Conservation (phyloP, 2,329 filamentous ascomycete genomes). For the Bertia moriformis region DNA sequence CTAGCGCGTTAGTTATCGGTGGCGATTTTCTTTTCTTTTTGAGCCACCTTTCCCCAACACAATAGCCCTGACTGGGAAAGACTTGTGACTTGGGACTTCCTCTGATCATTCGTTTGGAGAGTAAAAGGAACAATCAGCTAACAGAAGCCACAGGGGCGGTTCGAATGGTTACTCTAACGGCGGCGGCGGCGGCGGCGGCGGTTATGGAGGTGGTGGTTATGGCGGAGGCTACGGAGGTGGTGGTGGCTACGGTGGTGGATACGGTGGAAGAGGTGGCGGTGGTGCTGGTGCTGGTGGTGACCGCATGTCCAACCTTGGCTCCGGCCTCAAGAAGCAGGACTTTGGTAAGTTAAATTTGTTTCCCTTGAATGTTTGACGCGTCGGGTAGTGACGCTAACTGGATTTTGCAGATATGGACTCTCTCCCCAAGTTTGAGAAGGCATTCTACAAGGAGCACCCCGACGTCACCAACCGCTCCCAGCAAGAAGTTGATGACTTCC, state of each 20-base stretch:
- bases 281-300: conserved; percentile 63
- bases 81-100: no score
- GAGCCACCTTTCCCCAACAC: no score
- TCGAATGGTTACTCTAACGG: not conserved
- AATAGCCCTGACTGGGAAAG: no score
- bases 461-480: conserved; percentile 40
- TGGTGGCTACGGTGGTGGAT: conserved; percentile 14
- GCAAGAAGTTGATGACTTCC: conserved; percentile 76
- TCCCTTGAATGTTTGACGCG: conserved; percentile 10
- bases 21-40: no score
- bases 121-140: no score
- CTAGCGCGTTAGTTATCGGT: no score
- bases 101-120: no score
- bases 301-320: conserved; percentile 82
- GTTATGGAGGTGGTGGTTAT: conserved; percentile 18
- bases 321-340: conserved; percentile 71
- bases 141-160: not conserved
- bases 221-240: conserved; percentile 12
- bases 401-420: conserved; percentile 47
- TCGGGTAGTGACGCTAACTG: conserved; percentile 10
- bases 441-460: conserved; percentile 93
- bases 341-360: conserved; percentile 53
- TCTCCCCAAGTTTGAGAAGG: conserved; percentile 95
- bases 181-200: conserved; percentile 14
- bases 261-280: conserved; percentile 11